Percentiles rank a stretch among this genome's conserved stretches.
Conservation (phyloP, 805 yeast species). For the Spathaspora girioi region DNA sequence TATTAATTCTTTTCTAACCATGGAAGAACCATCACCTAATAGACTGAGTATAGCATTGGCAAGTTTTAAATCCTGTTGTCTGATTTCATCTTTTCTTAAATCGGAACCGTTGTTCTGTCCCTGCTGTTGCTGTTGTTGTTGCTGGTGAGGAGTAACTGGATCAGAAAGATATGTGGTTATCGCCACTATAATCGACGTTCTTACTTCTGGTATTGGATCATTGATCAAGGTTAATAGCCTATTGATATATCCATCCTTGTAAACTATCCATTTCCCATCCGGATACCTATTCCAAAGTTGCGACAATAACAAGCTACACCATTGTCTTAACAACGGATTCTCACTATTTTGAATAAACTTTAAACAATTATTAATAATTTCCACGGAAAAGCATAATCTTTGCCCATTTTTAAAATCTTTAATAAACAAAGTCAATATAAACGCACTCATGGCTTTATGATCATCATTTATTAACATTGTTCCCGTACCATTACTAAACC, state of each 20-base stretch:
- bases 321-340: conserved; percentile 83
- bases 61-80: conserved; percentile 65
- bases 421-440: conserved; percentile 80
- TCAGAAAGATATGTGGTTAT: conserved; percentile 65
- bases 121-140: conserved; percentile 11
- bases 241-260: conserved; percentile 59
- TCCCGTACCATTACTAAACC: conserved; percentile 14
- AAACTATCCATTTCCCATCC: conserved; percentile 70
- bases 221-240: conserved; percentile 55
- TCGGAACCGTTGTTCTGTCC: conserved; percentile 21
- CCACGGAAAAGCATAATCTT: conserved; percentile 70
- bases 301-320: conserved; percentile 80
- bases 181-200: conserved; percentile 78
- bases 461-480: conserved; percentile 58
- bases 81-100: conserved; percentile 44
- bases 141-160: conserved; percentile 11
- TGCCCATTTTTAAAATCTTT: conserved; percentile 80
- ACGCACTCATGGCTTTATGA: conserved; percentile 94
- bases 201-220: conserved; percentile 94
- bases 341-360: conserved; percentile 68
- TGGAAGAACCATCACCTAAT: conserved; percentile 82
- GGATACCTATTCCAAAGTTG: conserved; percentile 71
- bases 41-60: conserved; percentile 65
- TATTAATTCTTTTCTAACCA: conserved; percentile 82
- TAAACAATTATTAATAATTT: conserved; percentile 64